Base-by-base conservation (phyloP, 352 stramenopile genomes). In the Globisporangium radiosum region DNA sequence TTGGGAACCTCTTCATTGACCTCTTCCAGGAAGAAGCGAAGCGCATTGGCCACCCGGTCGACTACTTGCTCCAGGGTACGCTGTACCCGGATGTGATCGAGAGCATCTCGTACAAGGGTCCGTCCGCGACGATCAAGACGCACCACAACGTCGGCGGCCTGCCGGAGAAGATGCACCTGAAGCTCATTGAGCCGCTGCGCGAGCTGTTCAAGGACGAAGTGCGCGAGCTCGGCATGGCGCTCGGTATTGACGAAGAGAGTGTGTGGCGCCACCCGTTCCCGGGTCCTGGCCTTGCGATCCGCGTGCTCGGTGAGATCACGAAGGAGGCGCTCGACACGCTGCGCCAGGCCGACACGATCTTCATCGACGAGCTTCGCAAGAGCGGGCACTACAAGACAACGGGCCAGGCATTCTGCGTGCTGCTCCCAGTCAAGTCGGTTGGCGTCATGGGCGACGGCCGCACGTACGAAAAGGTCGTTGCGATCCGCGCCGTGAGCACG, bases 41-140 rank as follows among this genome's bases (percentile, higher is more conserved):
- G 65, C 73, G 76, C 57, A 94, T 96, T 50, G 82, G 78, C 66
- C 81, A 94, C 70, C 62, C 74, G 14, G 87, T 95, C 39, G 81
- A 99, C 64, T 99, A 92, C 59, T 66, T 99, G 61, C 85, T 99
- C 38, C 97, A 99, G 72, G 97, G 97, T 54, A 99, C 97, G 40
- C 75, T 99, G 25, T 99, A 99, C 73, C 97, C 97, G 19, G 97
- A 99, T 75, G 96, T 99, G 58, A 99, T 99, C 75, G 97, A 99
- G 75, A 98, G 85, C 65, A 91, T 99, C 56, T 98, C 92, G 51
- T 99, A 99, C 92, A 99, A 99, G 78, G 87, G 97, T 33, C 96
- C 96, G 9, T 97, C 86, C 25, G 97, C 96, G 25, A 99, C 96
- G 42, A 99, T 99, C 76, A 99, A 99, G 85, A 99, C 96, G 43